A percentile compares a stretch with the other conserved stretches of the same genome.
Evolutionary conservation across 176 grass and related monocot species (phyloP).

Genomic region (Musa itinerans): DNA sequence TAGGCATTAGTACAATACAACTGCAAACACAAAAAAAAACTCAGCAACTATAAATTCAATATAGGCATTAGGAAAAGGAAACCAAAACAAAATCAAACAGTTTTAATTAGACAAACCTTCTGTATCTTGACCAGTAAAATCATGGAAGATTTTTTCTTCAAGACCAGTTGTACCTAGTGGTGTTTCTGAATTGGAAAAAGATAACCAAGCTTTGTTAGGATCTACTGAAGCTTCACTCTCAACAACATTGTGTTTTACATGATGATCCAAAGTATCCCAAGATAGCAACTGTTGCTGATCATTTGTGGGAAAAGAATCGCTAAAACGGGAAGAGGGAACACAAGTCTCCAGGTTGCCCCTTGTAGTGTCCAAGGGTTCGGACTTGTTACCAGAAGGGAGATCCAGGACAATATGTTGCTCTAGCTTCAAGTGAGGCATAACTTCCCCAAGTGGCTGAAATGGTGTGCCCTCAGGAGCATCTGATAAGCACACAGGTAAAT

Average conservation of each 20-base stretch:
- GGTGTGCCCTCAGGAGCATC: constrained; percentile 65
- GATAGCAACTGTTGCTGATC: constrained; percentile 5
- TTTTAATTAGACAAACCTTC: constrained; percentile 40
- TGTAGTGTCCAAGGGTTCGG: constrained; percentile 38
- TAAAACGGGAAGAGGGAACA: constrained; percentile 20
- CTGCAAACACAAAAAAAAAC: constrained; percentile 25
- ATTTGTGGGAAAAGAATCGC: constrained; percentile 31
- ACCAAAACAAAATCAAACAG: constrained; percentile 3
- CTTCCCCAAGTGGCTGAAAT: constrained; percentile 57
- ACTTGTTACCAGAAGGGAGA: constrained; percentile 20
- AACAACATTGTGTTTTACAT: constrained; percentile 24
- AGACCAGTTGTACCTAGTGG: constrained; percentile 10
- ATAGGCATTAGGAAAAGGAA: background rate
- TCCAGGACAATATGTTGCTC: constrained; percentile 23
- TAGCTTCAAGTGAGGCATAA: constrained; percentile 73
- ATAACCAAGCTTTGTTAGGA: constrained; percentile 18
- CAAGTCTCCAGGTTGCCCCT: constrained; percentile 34
- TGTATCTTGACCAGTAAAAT: constrained; percentile 37
- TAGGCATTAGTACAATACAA: constrained; percentile 44
- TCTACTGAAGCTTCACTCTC: constrained; percentile 26
- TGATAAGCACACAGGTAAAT: constrained; percentile 66
- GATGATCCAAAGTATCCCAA: constrained; percentile 28
- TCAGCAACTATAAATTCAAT: background rate
- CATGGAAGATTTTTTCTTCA: constrained; percentile 27
- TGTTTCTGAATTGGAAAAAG: constrained; percentile 20